Percentiles rank a stretch among this genome's conserved stretches.
Evolutionary conservation across 306 rosid genomes (phyloP).

Genomic region (Crataegus laevigata): DNA sequence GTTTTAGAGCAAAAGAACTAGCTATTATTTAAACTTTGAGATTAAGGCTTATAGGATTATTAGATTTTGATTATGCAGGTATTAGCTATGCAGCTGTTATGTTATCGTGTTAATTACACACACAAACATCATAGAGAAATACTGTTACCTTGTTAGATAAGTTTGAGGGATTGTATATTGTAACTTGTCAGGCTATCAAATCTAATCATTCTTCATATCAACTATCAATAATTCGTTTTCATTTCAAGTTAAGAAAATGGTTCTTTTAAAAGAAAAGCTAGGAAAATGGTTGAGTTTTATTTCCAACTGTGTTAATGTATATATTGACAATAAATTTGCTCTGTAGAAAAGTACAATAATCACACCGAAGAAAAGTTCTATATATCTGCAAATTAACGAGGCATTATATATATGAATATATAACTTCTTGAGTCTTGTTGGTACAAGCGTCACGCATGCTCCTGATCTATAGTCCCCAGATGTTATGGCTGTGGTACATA

Average conservation of each 20-base stretch:
- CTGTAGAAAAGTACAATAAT: background rate
- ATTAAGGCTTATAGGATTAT: background rate
- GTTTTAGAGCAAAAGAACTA: background rate
- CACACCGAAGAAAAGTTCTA: background rate
- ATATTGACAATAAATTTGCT: background rate
- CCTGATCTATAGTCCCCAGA: constrained; percentile 31
- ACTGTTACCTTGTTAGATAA: background rate
- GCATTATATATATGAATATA: background rate
- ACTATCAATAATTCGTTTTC: too few species aligned
- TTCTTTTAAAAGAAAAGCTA: background rate
- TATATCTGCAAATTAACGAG: background rate
- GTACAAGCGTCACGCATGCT: constrained; percentile 12
- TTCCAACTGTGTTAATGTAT: background rate
- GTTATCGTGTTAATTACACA: background rate
- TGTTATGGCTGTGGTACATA: background rate
- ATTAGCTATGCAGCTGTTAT: background rate
- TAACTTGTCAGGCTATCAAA: background rate
- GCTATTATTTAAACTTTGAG: background rate
- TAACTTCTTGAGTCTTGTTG: background rate
- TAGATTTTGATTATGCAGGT: background rate
- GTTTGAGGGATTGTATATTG: background rate
- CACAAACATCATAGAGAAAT: background rate
- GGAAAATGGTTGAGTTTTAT: background rate
- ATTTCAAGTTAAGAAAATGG: background rate
- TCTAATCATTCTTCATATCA: background rate